Evolutionary conservation across 1,284 basidiomycete species (phyloP).

Genomic region (Pseudomicrostroma phylloplanum): DNA sequence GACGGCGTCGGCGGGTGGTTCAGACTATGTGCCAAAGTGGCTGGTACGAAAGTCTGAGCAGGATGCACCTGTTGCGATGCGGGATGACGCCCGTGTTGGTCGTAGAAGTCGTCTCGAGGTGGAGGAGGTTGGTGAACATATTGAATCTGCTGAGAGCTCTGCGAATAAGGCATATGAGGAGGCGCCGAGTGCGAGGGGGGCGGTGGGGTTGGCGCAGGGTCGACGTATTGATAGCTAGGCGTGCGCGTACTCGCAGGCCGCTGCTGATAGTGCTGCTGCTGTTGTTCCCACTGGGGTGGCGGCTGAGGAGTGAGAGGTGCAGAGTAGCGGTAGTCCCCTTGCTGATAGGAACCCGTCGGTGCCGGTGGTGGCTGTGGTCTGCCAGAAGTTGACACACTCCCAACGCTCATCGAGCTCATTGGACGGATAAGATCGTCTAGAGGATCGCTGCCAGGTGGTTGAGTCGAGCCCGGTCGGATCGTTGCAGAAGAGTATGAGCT

Average conservation of each 20-base stretch:
- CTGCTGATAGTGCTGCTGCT: no score
- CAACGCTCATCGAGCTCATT: conserved; percentile 14
- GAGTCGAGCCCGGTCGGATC: conserved; percentile 2
- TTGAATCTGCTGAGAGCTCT: no score
- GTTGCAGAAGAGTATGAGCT: conserved; percentile 8
- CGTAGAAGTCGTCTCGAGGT: no score
- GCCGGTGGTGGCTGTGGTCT: not conserved
- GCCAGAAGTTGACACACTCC: not conserved
- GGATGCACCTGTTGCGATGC: not conserved
- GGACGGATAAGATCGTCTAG: conserved; percentile 12
- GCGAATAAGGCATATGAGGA: no score
- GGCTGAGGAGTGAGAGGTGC: conserved; percentile 2
- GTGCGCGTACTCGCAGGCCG: no score
- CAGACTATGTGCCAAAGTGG: not conserved
- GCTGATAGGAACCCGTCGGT: not conserved
- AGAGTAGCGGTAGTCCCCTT: not conserved
- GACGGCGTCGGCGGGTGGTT: not conserved
- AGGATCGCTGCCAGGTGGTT: not conserved
- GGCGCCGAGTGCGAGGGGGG: no score
- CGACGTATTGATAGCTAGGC: no score
- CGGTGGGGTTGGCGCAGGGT: no score
- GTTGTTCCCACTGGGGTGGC: not conserved
- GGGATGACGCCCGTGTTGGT: not conserved
- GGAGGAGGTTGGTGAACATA: no score
- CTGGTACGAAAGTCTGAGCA: conserved; percentile 1